Base-by-base conservation (phyloP, 1,284 basidiomycete genomes). In the Grifola frondosa region DNA sequence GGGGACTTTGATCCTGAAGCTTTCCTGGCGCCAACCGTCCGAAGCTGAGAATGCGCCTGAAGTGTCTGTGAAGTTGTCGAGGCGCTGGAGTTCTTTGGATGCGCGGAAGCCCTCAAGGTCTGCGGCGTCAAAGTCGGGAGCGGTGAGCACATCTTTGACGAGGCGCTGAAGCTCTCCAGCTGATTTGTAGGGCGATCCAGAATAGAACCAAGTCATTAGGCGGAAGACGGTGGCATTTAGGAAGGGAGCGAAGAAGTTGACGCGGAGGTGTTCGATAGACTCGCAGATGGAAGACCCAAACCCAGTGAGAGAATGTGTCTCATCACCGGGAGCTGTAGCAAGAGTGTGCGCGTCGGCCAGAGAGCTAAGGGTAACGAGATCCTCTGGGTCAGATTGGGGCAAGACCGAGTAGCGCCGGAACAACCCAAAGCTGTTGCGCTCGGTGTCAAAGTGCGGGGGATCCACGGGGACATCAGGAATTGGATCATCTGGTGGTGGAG, bases 101-200 rank as follows among this genome's bases (percentile, higher is more conserved):
- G 54, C 49, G n/a, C 15, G 23, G 30, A 62, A 61, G 3, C 37
- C 44, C 0, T 5, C 11, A 1, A 60, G 40, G 22, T 61, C 50
- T 4, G 43, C 39, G 0, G 17, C 7, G 0, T 40, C 11, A 31
- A 59, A 61, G 17, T 56, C 55, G 0, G 37, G 40, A 3, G 49
- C 42, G 3, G 21, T 29, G 4, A 63, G 24, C 2, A 62, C 54
- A 12, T 57, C 42, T 2, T 45, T 8, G 6, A 57, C 52, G 2
- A 63, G 50, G 1, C 46, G 31, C 21, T 59, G 23, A 1, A 54
- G 19, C 37, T 62, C 54, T 1, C 6, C 37, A 6, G 33, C 30
- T 1, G 60, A 50, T 29, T 53, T 55, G 3, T 10, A 6, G 11
- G 30, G 26, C 2, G 33, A 37, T 5, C 43, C 53, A 11, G 23